Conservation (phyloP, 768 basidiomycete genomes). For the Boletus tomentosulus region DNA sequence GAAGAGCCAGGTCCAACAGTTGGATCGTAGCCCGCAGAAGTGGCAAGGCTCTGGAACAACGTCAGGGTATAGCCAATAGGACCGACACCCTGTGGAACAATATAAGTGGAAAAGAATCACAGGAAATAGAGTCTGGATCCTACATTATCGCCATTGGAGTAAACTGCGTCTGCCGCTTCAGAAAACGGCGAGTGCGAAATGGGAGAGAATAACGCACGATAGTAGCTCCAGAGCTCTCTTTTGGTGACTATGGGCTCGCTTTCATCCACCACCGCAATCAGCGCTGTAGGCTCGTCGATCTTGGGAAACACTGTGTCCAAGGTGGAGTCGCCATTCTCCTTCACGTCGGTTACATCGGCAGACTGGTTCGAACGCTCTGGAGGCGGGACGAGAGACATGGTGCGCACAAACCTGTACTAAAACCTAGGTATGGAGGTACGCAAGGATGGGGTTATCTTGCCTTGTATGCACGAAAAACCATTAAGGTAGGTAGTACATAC, state of each 20-base stretch:
- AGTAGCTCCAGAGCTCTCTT: slow-evolving; percentile 77
- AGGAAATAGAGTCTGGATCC: slow-evolving; percentile 5
- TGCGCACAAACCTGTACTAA: not conserved
- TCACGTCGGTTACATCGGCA: not conserved
- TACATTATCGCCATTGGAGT: slow-evolving; percentile 80
- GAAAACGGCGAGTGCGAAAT: not conserved
- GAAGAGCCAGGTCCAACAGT: slow-evolving; percentile 64
- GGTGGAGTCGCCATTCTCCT: slow-evolving; percentile 4
- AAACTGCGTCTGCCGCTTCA: slow-evolving; percentile 42
- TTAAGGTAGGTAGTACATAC: no score
- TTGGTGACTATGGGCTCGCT: slow-evolving; percentile 69
- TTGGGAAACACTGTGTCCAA: slow-evolving; percentile 5
- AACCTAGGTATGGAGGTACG: not conserved
- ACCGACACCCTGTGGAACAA: slow-evolving; percentile 55
- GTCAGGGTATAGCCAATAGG: slow-evolving; percentile 68
- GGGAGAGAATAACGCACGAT: slow-evolving; percentile 37
- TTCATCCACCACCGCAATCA: slow-evolving; percentile 39
- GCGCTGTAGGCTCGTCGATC: slow-evolving; percentile 17
- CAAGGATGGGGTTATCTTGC: no score
- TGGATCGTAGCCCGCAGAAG: slow-evolving; percentile 72
- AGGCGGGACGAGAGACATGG: slow-evolving; percentile 12
- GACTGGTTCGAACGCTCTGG: not conserved
- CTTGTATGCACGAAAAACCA: no score
- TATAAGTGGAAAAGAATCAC: not conserved
- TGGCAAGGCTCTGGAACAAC: slow-evolving; percentile 70